A percentile compares a stretch with the other conserved stretches of the same genome.
Conservation (phyloP, 129 eudicot species). For the Dittrichia graveolens region DNA sequence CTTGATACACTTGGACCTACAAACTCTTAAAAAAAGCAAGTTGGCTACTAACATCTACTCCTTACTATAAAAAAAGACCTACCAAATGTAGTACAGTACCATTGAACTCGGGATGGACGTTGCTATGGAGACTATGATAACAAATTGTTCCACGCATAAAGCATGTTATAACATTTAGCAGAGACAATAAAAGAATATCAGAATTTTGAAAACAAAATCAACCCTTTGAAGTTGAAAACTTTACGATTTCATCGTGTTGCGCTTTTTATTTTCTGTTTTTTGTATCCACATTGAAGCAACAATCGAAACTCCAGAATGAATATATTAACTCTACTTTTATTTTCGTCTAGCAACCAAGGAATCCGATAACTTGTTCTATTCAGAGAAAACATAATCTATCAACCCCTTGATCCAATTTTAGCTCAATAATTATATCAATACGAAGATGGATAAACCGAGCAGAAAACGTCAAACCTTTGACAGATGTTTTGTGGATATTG, state of each 20-base stretch:
- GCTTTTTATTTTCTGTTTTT: background rate
- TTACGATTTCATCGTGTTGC: background rate
- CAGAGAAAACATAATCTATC: background rate
- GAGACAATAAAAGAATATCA: background rate
- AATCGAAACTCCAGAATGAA: background rate
- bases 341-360: background rate
- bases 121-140: background rate
- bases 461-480: slow-evolving; percentile 49
- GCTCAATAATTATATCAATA: background rate
- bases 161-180: background rate
- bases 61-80: no score
- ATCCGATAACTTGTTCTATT: background rate
- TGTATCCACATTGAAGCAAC: background rate
- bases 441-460: background rate
- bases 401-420: background rate
- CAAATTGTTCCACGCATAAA: background rate
- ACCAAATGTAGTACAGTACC: no score
- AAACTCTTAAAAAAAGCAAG: no score
- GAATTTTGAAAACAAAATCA: background rate
- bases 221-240: background rate
- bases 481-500: slow-evolving; percentile 71
- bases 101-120: no score
- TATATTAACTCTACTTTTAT: background rate
- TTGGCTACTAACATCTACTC: no score
- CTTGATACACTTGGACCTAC: no score